These are phyloP conservation scores for Cryptococcus sp. DNA, from an alignment of 1,284 basidiomycete genomes.

Conservation along the genomic window DNA sequence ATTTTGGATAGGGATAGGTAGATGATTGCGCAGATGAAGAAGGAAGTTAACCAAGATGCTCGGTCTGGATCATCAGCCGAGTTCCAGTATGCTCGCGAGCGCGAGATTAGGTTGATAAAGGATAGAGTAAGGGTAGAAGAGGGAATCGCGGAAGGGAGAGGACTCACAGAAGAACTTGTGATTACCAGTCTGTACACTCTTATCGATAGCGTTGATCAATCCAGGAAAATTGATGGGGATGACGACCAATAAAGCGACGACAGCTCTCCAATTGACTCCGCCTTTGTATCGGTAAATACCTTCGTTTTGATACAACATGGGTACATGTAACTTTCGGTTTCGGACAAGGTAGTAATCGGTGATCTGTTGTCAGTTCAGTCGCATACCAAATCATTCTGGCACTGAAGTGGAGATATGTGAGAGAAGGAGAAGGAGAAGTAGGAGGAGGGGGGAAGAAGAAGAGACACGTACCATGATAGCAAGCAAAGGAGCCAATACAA, in stretches of 20 bases:
- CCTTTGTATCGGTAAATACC: constrained; percentile 42
- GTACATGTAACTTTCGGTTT: constrained; percentile 31
- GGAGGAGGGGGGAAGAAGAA: too few relatives aligned
- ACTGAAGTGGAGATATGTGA: too few relatives aligned
- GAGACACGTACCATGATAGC: constrained; percentile 28
- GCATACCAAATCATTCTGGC: not conserved
- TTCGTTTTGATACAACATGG: constrained; percentile 42
- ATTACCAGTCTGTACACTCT: constrained; percentile 35
- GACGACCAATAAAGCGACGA: constrained; percentile 30
- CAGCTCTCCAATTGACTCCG: constrained; percentile 43
- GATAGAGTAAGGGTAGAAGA: not conserved
- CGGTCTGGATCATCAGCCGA: constrained; percentile 14
- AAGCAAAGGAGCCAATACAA: constrained; percentile 41
- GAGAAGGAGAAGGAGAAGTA: too few relatives aligned
- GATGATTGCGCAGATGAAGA: constrained; percentile 27
- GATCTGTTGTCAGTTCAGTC: constrained; percentile 11
- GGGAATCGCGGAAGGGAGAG: not conserved
- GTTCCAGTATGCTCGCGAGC: not conserved
- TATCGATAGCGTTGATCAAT: constrained; percentile 36
- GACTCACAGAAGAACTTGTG: constrained; percentile 35
- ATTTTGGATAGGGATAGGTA: constrained; percentile 24
- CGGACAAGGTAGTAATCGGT: constrained; percentile 41
- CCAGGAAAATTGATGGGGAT: constrained; percentile 43
- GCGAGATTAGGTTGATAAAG: too few relatives aligned
- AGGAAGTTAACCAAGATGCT: constrained; percentile 37